Conservation (phyloP, 306 rosid genomes). For the Lagenaria siceraria region DNA sequence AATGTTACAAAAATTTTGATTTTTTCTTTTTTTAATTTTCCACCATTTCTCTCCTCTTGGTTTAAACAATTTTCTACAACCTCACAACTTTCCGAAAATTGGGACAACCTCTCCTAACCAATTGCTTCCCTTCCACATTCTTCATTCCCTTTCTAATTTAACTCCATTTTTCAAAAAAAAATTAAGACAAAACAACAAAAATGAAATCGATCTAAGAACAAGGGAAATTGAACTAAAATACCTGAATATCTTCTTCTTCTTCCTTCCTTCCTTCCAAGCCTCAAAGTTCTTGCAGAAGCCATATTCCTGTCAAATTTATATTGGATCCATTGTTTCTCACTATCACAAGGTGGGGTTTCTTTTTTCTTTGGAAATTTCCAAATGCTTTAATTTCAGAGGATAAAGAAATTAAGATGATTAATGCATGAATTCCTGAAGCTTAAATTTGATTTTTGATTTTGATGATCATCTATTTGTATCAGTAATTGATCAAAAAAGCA, state of each 20-base stretch:
- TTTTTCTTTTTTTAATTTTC: neutral
- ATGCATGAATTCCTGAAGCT: neutral
- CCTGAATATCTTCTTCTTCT: neutral
- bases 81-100: neutral
- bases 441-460: neutral
- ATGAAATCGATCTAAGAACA: neutral
- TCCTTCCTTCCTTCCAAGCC: neutral
- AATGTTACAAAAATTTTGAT: neutral
- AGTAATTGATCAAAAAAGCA: neutral
- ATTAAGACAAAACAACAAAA: neutral
- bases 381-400: neutral
- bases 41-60: neutral
- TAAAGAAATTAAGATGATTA: neutral
- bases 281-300: neutral
- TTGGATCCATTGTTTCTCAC: neutral
- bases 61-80: neutral
- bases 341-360: neutral
- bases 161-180: neutral
- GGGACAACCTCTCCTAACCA: neutral
- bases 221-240: neutral
- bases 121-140: constrained; percentile 2
- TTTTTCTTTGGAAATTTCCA: neutral
- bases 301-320: neutral
- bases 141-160: neutral
- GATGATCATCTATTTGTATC: neutral